phyloP scores from a whole-genome alignment of 2,329 filamentous ascomycete genomes.

The Alternaria sp. region DNA sequence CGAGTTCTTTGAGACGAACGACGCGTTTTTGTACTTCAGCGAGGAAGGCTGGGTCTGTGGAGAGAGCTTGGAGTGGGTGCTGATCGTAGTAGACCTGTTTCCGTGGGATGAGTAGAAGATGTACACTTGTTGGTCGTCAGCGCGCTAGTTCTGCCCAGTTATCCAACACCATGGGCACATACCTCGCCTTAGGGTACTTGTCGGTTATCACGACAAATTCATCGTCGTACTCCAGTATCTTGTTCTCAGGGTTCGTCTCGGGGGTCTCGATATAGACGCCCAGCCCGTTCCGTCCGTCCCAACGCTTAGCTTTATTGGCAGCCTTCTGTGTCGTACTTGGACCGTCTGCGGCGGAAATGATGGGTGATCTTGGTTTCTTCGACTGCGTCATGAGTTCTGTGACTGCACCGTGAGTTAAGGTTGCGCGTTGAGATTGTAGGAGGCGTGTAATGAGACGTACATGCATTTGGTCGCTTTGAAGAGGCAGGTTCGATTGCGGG shows the following conservation, averaged over 20 bases:
- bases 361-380: conserved; percentile 45
- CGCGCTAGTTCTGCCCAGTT: not conserved
- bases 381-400: conserved; percentile 54
- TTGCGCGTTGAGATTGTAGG: not conserved
- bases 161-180: not conserved
- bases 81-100: conserved; percentile 63
- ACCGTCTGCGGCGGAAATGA: conserved; percentile 6
- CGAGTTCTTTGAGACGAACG: conserved; percentile 66
- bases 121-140: conserved; percentile 62
- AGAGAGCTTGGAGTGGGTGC: conserved; percentile 80
- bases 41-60: conserved; percentile 70
- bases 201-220: conserved; percentile 81
- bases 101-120: conserved; percentile 87
- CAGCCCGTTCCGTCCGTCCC: conserved; percentile 64
- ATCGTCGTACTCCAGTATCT: conserved; percentile 70
- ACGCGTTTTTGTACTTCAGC: conserved; percentile 67
- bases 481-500: conserved; percentile 1
- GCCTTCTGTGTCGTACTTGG: conserved; percentile 14
- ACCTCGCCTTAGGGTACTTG: conserved; percentile 75
- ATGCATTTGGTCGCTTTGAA: conserved; percentile 47
- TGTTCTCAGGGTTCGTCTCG: conserved; percentile 61
- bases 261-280: conserved; percentile 71
- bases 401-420: conserved; percentile 46
- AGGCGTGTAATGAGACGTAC: conserved; percentile 25
- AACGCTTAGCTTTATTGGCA: conserved; percentile 21